Base-by-base conservation (phyloP, 225 moss, liverwort and hornwort genomes). In the Marchantia polymorpha region DNA sequence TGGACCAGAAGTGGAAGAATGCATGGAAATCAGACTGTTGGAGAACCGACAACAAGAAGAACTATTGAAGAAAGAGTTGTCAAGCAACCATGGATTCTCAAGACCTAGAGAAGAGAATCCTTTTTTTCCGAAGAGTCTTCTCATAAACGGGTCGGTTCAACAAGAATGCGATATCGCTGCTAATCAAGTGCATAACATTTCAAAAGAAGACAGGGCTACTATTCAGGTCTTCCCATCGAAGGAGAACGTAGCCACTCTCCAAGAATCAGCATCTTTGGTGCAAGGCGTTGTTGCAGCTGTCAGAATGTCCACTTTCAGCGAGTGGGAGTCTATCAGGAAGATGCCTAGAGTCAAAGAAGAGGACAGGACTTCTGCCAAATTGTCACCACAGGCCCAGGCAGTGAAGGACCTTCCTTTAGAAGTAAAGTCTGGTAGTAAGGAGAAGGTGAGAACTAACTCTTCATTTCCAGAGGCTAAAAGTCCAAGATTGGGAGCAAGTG, bases 1-100 rank as follows among this genome's bases (percentile, higher is more conserved):
- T 83, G 69, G 19, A 72, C 76, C 83, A 86, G 86, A 86, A 79
- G 66, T 86, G 83, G 86, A 86, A 86, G 72, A 86, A 81, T 79
- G 86, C 83, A 73, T 86, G 81, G 83, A 78, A 76, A 13, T 54
- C 69, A 51, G 78, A 69, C 46, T 53, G 12, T 6, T 13, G 49
- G 83, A 79, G 54, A 65, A 64, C 22, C 49, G 77, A 64, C 77
- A 77, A 64, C 77, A 77, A 17, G 63, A 75, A 75, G 74, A 39
- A 39, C 39, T 39, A 39, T 9, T 66, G 52, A 64, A 50, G 77
- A 77, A 77, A 64, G 74, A 29, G 26, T 25, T 79, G 12, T 67
- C 30, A 54, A 55, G 54, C 68, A 67, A 51, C 71, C 81, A 81
- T 79, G 79, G 76, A 52, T 46, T 78, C 76, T n/a, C 78, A 64